These are phyloP conservation scores for Hibiscus tridactylites DNA, from an alignment of 345 rosid species.

Conservation along the genomic window DNA sequence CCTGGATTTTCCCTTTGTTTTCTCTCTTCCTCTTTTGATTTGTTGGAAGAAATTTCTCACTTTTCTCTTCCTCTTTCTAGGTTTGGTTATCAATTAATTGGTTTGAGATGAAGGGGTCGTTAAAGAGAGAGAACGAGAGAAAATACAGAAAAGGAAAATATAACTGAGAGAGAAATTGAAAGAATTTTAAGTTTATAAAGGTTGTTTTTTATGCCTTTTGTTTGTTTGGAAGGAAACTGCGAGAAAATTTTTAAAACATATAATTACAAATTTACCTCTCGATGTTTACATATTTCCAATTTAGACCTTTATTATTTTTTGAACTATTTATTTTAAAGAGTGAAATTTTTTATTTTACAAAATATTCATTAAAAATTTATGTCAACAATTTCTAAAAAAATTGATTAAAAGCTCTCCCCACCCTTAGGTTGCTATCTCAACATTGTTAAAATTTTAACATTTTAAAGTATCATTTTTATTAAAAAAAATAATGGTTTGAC, in stretches of 20 bases:
- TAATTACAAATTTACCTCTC: neutral
- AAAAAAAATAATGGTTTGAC: no score
- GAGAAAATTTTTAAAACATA: neutral
- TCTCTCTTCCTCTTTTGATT: neutral
- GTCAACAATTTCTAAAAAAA: no score
- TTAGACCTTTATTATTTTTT: no score
- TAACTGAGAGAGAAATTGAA: neutral
- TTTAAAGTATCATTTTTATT: no score
- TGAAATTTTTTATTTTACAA: no score
- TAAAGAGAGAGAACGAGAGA: neutral
- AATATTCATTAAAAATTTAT: no score
- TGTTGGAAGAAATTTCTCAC: neutral
- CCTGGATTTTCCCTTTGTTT: slow-evolving; percentile 22
- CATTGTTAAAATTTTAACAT: no score
- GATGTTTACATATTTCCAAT: no score
- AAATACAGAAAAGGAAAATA: slow-evolving; percentile 8
- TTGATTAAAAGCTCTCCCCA: no score
- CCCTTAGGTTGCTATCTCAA: no score
- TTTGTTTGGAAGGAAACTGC: neutral
- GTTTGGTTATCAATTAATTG: neutral
- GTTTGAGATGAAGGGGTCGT: neutral
- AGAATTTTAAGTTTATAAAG: neutral
- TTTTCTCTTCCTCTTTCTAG: slow-evolving; percentile 1
- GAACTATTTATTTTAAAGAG: no score
- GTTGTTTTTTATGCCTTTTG: neutral